Conservation (phyloP, 164 flowering plant genomes). For the Vitis rotundifolia region DNA sequence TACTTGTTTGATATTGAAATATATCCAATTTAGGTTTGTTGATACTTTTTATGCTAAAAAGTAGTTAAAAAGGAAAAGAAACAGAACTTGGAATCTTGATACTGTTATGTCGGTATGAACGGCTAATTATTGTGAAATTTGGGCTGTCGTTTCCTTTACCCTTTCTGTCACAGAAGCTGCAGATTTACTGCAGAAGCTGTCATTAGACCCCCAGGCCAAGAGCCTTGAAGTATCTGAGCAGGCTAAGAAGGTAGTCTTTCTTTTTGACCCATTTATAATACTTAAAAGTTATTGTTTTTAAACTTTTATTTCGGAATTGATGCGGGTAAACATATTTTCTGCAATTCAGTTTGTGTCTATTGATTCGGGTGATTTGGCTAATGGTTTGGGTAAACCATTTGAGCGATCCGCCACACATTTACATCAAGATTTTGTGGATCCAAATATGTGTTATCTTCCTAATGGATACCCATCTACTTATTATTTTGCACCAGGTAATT, state of each 20-base stretch:
- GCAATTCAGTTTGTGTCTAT: constrained; percentile 22
- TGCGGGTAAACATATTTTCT: constrained; percentile 2
- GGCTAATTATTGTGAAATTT: neutral
- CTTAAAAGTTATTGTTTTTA: too few relatives aligned
- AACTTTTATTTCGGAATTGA: too few relatives aligned
- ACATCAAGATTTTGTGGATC: constrained; percentile 34
- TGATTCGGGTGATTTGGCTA: constrained; percentile 24
- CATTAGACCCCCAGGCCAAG: constrained; percentile 27
- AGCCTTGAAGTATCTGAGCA: constrained; percentile 11
- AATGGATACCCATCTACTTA: constrained; percentile 43
- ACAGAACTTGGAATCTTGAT: neutral
- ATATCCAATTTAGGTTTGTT: too few relatives aligned
- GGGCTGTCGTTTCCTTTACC: constrained; percentile 12
- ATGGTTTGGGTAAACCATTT: constrained; percentile 27
- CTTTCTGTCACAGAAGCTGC: constrained; percentile 22
- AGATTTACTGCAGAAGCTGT: constrained; percentile 29
- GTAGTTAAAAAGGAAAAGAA: too few relatives aligned
- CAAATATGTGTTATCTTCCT: constrained; percentile 40
- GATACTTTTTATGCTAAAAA: too few relatives aligned
- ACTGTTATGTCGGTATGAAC: neutral
- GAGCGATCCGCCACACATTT: constrained; percentile 40
- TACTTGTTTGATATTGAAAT: too few relatives aligned
- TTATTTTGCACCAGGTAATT: constrained; percentile 50
- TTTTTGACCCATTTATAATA: too few relatives aligned
- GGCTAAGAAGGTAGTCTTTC: constrained; percentile 21